A percentile compares a stretch with the other conserved stretches of the same genome.
Conservation (phyloP, 805 yeast genomes). For the Saturnispora diversa region DNA sequence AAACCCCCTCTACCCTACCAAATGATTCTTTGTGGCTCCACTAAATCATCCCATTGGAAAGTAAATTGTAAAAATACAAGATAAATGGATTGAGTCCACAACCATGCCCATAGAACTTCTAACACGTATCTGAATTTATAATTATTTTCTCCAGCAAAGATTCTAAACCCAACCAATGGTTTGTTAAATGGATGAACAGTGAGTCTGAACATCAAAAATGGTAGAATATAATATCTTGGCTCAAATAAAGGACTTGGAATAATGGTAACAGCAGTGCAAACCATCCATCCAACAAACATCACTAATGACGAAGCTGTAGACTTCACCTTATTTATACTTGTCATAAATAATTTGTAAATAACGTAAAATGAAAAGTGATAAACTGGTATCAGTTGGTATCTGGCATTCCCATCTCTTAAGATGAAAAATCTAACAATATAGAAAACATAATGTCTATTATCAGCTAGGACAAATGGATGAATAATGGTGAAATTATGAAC, state of each 20-base stretch:
- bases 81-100: constrained; percentile 46
- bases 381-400: constrained; percentile 49
- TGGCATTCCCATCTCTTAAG: constrained; percentile 37
- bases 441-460: constrained; percentile 89
- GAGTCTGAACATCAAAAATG: constrained; percentile 68
- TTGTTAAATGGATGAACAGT: constrained; percentile 37
- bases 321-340: constrained; percentile 6
- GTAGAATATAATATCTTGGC: constrained; percentile 85
- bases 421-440: constrained; percentile 71
- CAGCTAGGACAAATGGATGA: constrained; percentile 89
- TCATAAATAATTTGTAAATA: constrained; percentile 18
- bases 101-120: constrained; percentile 58
- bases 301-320: constrained; percentile 25
- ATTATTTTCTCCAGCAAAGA: constrained; percentile 19
- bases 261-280: constrained; percentile 51
- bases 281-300: constrained; percentile 42
- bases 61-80: constrained; percentile 51
- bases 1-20: too few species aligned
- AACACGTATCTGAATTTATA: constrained; percentile 31
- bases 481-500: constrained; percentile 58
- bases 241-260: constrained; percentile 90
- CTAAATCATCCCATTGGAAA: constrained; percentile 62
- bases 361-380: constrained; percentile 51
- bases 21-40: constrained; percentile 67
- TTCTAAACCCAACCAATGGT: constrained; percentile 20